phyloP scores from a whole-genome alignment of 805 yeast genomes.

The Sugiyamaella lignohabitans region DNA sequence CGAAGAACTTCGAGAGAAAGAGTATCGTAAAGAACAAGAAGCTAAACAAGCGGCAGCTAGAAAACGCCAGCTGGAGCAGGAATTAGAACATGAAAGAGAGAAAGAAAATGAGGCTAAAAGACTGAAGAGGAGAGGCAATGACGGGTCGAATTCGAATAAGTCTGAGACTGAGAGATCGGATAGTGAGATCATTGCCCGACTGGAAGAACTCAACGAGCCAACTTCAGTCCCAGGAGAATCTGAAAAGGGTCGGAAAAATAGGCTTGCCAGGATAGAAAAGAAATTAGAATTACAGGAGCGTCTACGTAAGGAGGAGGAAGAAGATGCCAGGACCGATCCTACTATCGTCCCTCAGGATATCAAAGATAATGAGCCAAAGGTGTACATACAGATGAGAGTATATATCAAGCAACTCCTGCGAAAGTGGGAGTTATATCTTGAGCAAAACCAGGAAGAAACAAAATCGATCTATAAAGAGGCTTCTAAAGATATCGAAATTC shows the following conservation, averaged over 20 bases:
- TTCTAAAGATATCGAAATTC: slow-evolving; percentile 43
- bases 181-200: slow-evolving; percentile 25
- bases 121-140: slow-evolving; percentile 34
- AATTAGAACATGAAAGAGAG: slow-evolving; percentile 15
- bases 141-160: too few species aligned
- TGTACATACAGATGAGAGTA: slow-evolving; percentile 40
- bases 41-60: slow-evolving; percentile 25
- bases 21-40: slow-evolving; percentile 3
- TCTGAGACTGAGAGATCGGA: slow-evolving; percentile 17
- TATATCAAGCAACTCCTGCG: slow-evolving; percentile 41
- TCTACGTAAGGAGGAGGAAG: slow-evolving; percentile 26
- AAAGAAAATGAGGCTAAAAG: slow-evolving; percentile 16
- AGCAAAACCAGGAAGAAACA: slow-evolving; percentile 27
- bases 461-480: slow-evolving; percentile 38
- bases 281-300: slow-evolving; percentile 13
- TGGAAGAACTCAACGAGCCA: slow-evolving; percentile 26
- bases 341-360: slow-evolving; percentile 32
- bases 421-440: slow-evolving; percentile 33
- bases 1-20: slow-evolving; percentile 19
- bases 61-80: slow-evolving; percentile 9
- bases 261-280: slow-evolving; percentile 20
- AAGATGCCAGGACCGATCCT: slow-evolving; percentile 26
- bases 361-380: slow-evolving; percentile 28
- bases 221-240: slow-evolving; percentile 23
- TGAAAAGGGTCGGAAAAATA: slow-evolving; percentile 13